phyloP scores from a whole-genome alignment of 1,284 basidiomycete genomes.

The Caloboletus firmus region DNA sequence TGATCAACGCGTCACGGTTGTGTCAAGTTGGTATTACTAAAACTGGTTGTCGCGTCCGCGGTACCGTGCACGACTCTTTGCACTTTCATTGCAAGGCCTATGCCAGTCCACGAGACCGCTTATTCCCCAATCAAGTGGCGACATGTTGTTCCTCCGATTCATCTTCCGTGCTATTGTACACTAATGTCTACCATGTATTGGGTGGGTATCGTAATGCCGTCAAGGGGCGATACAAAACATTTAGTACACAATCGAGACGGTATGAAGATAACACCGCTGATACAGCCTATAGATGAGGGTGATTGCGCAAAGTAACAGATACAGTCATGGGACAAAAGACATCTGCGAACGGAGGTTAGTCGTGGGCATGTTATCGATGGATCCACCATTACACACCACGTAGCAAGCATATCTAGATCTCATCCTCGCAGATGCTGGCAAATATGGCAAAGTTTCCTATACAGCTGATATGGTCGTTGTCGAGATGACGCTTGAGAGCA shows the following conservation, averaged over 20 bases:
- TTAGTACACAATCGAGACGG: conserved; percentile 18
- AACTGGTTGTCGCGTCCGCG: conserved; percentile 10
- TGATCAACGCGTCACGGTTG: conserved; percentile 24
- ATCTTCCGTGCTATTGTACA: conserved; percentile 18
- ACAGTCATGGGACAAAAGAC: conserved; percentile 6
- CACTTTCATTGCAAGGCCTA: no score
- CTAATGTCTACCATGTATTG: conserved; percentile 3
- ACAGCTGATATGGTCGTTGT: conserved; percentile 44
- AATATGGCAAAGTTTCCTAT: conserved; percentile 37
- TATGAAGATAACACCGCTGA: conserved; percentile 11
- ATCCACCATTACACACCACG: conserved; percentile 8
- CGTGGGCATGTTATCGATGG: background rate
- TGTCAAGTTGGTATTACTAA: conserved; percentile 13
- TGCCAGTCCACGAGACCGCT: background rate
- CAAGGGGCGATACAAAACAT: background rate
- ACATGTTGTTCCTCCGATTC: background rate
- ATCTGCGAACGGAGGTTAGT: conserved; percentile 7
- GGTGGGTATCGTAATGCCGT: conserved; percentile 15
- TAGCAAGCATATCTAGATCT: conserved; percentile 12
- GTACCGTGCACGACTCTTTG: no score
- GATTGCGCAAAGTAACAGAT: conserved; percentile 6
- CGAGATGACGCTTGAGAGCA: conserved; percentile 55
- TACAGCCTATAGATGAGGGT: conserved; percentile 6
- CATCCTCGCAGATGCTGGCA: conserved; percentile 28
- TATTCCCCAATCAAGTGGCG: background rate